Percentiles rank a stretch among this genome's conserved stretches.
Evolutionary conservation across 148 eudicot genomes (phyloP).

Genomic region (Spergularia bocconei): DNA sequence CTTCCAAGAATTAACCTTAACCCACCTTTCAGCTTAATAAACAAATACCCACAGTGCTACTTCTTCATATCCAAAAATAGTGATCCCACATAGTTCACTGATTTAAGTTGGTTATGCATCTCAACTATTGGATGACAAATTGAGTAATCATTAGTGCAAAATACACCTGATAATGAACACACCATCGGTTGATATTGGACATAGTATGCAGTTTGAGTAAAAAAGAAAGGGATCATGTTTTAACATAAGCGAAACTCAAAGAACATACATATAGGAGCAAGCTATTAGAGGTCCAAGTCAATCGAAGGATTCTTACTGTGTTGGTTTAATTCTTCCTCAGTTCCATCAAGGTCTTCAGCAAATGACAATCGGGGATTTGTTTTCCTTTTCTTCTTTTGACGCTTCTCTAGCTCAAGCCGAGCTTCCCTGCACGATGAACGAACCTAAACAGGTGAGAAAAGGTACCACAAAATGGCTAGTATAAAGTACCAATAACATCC

Average conservation of each 20-base stretch:
- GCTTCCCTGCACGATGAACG: conserved; percentile 56
- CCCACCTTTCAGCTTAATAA: not conserved
- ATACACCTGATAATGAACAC: too few species aligned
- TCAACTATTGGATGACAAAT: not conserved
- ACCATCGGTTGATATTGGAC: too few species aligned
- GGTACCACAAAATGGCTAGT: not conserved
- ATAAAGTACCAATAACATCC: not conserved
- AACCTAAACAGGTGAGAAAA: not conserved
- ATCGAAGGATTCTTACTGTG: conserved; percentile 48
- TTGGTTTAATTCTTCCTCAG: conserved; percentile 66
- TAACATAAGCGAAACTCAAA: not conserved
- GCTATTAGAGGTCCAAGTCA: conserved; percentile 6
- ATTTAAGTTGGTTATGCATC: not conserved
- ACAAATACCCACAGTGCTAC: not conserved
- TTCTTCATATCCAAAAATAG: too few species aligned
- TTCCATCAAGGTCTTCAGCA: conserved; percentile 68
- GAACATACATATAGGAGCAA: not conserved
- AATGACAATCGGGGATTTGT: conserved; percentile 73
- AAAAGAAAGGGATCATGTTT: not conserved
- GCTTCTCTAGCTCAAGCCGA: conserved; percentile 77
- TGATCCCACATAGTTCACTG: not conserved
- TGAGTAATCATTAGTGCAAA: too few species aligned
- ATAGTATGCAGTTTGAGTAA: not conserved
- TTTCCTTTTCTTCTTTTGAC: conserved; percentile 75
- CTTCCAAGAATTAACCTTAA: not conserved